Conservation (phyloP, 257 asterid genomes). For the Solanum acaule region DNA sequence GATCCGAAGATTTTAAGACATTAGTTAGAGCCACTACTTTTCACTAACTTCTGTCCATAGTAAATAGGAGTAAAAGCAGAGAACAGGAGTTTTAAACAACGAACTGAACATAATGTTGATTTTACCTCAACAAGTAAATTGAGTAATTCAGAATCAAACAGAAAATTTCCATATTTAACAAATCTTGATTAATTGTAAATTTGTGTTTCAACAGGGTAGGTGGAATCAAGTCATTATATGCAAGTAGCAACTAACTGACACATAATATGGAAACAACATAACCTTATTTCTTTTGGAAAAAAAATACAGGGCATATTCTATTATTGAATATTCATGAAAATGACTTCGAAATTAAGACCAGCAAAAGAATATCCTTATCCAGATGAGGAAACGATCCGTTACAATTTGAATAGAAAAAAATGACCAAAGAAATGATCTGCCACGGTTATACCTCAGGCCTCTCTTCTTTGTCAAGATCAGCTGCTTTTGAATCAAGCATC, state of each 20-base stretch:
- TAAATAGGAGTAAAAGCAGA: background rate
- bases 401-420: background rate
- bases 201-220: background rate
- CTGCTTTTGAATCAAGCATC: conserved; percentile 98
- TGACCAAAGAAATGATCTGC: background rate
- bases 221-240: background rate
- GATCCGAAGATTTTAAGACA: background rate
- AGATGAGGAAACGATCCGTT: background rate
- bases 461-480: conserved; percentile 95
- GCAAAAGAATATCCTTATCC: background rate
- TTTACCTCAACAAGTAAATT: background rate
- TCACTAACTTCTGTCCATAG: background rate
- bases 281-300: background rate
- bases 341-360: background rate
- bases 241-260: background rate
- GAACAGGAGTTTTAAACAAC: background rate
- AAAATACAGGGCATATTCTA: background rate
- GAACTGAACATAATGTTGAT: background rate
- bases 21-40: background rate
- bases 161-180: background rate
- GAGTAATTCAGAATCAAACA: background rate
- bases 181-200: background rate
- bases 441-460: conserved; percentile 65
- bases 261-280: background rate
- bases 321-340: background rate